These are phyloP conservation scores for Gastrolobium bilobum DNA, from an alignment of 306 rosid genomes.

Conservation along the genomic window DNA sequence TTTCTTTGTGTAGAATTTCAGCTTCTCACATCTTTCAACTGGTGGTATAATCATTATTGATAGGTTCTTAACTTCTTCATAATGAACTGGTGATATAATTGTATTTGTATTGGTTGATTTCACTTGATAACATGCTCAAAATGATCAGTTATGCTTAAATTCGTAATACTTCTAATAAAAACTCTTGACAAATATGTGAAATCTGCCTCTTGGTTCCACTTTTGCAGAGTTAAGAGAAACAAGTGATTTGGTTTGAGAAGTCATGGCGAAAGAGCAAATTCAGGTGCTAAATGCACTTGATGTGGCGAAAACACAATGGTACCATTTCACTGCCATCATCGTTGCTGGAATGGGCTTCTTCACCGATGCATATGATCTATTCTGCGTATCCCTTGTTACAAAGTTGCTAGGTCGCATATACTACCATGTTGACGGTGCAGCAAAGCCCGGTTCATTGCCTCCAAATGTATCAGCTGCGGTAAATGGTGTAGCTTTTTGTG, in stretches of 20 bases:
- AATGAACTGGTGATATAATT: neutral
- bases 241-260: conserved; percentile 11
- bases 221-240: conserved; percentile 45
- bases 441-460: conserved; percentile 77
- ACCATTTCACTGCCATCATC: conserved; percentile 83
- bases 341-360: conserved; percentile 94
- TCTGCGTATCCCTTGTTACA: conserved; percentile 79
- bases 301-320: conserved; percentile 83
- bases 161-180: neutral
- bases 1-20: conserved; percentile 14
- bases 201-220: conserved; percentile 17
- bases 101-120: conserved; percentile 3
- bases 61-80: neutral
- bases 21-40: neutral
- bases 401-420: conserved; percentile 85
- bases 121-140: neutral
- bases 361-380: conserved; percentile 88
- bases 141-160: conserved; percentile 20
- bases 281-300: conserved; percentile 79
- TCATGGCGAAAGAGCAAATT: conserved; percentile 67
- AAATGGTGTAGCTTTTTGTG: conserved; percentile 83
- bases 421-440: conserved; percentile 69
- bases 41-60: neutral
- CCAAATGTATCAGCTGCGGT: conserved; percentile 89
- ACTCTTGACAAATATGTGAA: neutral